Conservation (phyloP, 305 asterid species). For the Striga hermonthica region DNA sequence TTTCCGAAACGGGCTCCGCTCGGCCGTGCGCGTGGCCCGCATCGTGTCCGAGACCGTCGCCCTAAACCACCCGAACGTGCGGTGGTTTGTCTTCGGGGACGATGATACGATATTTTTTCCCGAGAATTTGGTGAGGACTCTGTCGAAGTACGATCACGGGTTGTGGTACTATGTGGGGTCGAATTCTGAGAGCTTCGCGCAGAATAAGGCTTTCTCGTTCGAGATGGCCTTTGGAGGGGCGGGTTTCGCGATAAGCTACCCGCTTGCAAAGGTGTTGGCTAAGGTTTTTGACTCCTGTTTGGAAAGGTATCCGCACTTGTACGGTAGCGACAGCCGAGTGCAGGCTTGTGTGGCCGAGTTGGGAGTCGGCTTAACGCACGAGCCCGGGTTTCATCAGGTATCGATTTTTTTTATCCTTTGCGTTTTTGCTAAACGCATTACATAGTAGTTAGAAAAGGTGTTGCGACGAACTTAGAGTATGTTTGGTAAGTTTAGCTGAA, state of each 20-base stretch:
- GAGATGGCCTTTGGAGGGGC: conserved; percentile 95
- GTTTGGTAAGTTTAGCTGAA: no score
- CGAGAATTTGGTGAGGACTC: conserved; percentile 67
- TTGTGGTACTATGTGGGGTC: conserved; percentile 78
- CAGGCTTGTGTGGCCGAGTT: conserved; percentile 70
- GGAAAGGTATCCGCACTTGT: conserved; percentile 62
- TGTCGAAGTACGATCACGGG: conserved; percentile 69
- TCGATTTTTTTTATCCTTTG: neutral
- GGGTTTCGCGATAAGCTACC: conserved; percentile 81
- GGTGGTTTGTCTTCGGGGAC: conserved; percentile 87
- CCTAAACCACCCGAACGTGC: conserved; percentile 52
- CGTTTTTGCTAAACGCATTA: neutral
- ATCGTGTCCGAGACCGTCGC: conserved; percentile 57
- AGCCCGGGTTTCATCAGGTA: conserved; percentile 95
- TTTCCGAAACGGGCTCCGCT: conserved; percentile 52
- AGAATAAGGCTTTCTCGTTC: conserved; percentile 52
- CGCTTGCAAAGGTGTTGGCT: conserved; percentile 64
- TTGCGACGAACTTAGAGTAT: no score
- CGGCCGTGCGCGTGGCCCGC: conserved; percentile 75
- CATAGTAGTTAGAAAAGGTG: no score
- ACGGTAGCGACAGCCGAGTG: conserved; percentile 73
- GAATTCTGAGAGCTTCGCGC: conserved; percentile 57
- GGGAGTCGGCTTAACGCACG: conserved; percentile 64
- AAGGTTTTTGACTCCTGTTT: conserved; percentile 65
- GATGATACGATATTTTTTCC: conserved; percentile 78